Percentiles rank a stretch among this genome's conserved stretches.
These are phyloP conservation scores for Rosa lucieae DNA, from an alignment of 306 rosid genomes.

Conservation along the genomic window DNA sequence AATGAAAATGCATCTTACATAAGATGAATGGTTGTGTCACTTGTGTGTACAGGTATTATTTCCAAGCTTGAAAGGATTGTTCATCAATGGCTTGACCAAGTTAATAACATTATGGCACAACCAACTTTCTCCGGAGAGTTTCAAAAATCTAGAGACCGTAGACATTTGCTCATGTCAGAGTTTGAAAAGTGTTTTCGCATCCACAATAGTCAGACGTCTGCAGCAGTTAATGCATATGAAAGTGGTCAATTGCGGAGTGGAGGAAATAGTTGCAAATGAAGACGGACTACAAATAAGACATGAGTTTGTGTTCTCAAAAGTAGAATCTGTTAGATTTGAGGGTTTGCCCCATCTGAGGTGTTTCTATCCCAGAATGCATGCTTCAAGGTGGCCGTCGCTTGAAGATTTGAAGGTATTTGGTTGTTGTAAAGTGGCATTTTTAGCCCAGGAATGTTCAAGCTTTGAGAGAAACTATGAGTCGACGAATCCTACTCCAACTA, in stretches of 20 bases:
- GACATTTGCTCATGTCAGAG: slow-evolving; percentile 14
- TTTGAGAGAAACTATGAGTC: background rate
- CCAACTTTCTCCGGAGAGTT: background rate
- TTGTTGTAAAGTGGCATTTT: background rate
- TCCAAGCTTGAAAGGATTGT: background rate
- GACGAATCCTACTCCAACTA: background rate
- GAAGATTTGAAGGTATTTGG: fast-evolving
- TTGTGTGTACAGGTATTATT: background rate
- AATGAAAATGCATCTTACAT: no score
- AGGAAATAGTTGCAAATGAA: slow-evolving; percentile 18
- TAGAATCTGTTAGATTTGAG: slow-evolving; percentile 10
- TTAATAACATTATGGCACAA: background rate
- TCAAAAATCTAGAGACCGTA: slow-evolving; percentile 5
- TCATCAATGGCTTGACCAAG: fast-evolving
- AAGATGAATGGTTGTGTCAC: background rate
- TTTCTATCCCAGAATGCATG: slow-evolving; percentile 20
- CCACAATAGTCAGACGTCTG: slow-evolving; percentile 25
- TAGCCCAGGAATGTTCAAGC: background rate
- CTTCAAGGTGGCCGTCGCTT: slow-evolving; percentile 22
- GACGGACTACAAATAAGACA: background rate
- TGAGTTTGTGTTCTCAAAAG: slow-evolving; percentile 3
- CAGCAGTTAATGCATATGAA: slow-evolving; percentile 2
- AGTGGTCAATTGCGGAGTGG: slow-evolving; percentile 24
- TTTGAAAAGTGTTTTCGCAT: slow-evolving; percentile 24
- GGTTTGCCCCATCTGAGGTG: background rate